These are phyloP conservation scores for Podaxis sp. DNA, from an alignment of 768 basidiomycete genomes.

Conservation along the genomic window DNA sequence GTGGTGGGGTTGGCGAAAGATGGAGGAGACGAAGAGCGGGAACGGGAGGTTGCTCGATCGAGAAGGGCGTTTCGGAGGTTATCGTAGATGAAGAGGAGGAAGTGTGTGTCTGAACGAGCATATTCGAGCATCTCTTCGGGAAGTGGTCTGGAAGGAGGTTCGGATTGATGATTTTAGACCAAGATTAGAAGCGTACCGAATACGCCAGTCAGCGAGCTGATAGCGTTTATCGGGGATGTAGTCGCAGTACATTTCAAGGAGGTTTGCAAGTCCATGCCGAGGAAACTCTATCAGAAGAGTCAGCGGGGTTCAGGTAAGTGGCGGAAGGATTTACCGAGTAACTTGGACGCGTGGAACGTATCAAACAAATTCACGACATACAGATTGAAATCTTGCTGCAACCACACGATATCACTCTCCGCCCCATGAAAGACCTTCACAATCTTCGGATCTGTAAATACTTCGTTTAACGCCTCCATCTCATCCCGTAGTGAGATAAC, in stretches of 20 bases:
- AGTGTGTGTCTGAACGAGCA: constrained; percentile 96
- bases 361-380: constrained; percentile 97
- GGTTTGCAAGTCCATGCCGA: constrained; percentile 75
- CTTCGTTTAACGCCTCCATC: constrained; percentile 70
- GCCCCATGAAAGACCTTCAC: constrained; percentile 96
- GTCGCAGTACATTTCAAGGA: constrained; percentile 87
- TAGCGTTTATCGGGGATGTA: constrained; percentile 93
- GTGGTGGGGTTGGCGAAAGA: constrained; percentile 19
- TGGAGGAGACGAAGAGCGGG: constrained; percentile 28
- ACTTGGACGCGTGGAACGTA: constrained; percentile 90
- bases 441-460: constrained; percentile 79
- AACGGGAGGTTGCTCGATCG: constrained; percentile 51
- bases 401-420: constrained; percentile 91
- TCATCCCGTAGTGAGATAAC: constrained; percentile 70
- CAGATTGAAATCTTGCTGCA: constrained; percentile 92
- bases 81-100: constrained; percentile 89
- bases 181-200: constrained; percentile 47
- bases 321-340: constrained; percentile 48
- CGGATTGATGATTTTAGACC: not conserved
- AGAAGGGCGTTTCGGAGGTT: constrained; percentile 83
- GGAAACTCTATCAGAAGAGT: constrained; percentile 57
- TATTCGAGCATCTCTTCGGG: constrained; percentile 88
- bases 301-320: not conserved
- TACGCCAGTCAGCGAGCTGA: constrained; percentile 97
- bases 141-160: constrained; percentile 49